A percentile compares a stretch with the other conserved stretches of the same genome.
These are phyloP conservation scores for Artemisia tridentata DNA, from an alignment of 129 eudicot species.

Conservation along the genomic window DNA sequence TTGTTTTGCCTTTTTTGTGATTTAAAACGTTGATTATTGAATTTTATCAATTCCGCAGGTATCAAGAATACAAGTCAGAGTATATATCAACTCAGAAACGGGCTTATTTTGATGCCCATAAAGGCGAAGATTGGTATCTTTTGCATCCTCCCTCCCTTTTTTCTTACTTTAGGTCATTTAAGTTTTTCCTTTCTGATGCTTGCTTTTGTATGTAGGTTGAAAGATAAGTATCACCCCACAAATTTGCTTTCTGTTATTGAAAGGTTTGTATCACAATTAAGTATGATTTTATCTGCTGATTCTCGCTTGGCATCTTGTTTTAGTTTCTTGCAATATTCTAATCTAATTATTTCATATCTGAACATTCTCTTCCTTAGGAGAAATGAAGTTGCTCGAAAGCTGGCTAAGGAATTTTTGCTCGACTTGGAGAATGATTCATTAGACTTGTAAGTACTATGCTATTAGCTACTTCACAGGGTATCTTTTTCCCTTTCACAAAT, in stretches of 20 bases:
- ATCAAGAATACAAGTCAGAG: constrained; percentile 94
- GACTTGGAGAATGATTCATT: constrained; percentile 80
- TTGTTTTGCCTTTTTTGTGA: constrained; percentile 9
- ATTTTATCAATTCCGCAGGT: constrained; percentile 39
- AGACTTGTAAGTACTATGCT: constrained; percentile 58
- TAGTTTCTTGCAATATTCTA: background rate
- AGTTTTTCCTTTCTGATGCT: constrained; percentile 17
- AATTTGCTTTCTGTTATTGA: constrained; percentile 82
- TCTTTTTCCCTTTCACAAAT: background rate
- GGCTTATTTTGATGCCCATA: constrained; percentile 90
- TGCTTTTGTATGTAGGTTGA: constrained; percentile 63
- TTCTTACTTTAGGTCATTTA: background rate
- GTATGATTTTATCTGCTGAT: too few relatives aligned
- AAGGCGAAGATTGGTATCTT: constrained; percentile 87
- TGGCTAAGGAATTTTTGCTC: constrained; percentile 82
- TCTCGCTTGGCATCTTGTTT: background rate
- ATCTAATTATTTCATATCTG: constrained; percentile 7
- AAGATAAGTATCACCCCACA: constrained; percentile 95
- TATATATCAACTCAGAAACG: constrained; percentile 90
- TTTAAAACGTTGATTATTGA: constrained; percentile 7
- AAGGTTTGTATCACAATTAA: constrained; percentile 43
- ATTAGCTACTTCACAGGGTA: constrained; percentile 10
- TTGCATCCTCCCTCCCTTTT: constrained; percentile 9
- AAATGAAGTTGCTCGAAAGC: constrained; percentile 75
- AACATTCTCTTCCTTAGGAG: constrained; percentile 50